Evolutionary conservation across 2,329 filamentous ascomycete species (phyloP), one percentile per base, ranked within the genome.

Genomic region (Claviceps quebecensis): DNA sequence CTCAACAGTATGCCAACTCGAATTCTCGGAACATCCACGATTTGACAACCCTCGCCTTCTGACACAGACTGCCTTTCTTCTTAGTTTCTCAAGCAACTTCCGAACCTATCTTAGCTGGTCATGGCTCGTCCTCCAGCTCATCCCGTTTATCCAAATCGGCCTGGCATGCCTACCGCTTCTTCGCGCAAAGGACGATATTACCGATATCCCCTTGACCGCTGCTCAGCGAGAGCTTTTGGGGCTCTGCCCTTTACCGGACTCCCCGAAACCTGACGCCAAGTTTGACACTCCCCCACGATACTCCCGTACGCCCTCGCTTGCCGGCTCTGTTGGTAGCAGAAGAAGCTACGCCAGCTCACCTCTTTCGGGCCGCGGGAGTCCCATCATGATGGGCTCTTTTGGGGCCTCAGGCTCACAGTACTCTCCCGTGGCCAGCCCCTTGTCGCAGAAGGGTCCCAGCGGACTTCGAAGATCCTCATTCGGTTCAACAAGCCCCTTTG

Each of bases 211-310:
- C 55, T 77, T 98, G 57, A 96, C 91, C 11, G 56, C 63, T 34
- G 62, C 65, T 44, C 93, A 97, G 71, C 85, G 91, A 55, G 77
- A 83, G 56, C 77, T 95, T 14, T 80, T 98, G 49, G 90, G 89
- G 47, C 79, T 98, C 3, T 78, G 84, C 40, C 83, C 87, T 2
- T 79, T 75, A 53, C 74, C 76, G 2, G 68, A 71, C 2, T 72
- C 78, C 2, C 77, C 84, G 0, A 85, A 83, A 0, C 83, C 87
- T 2, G 82, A 84, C 43, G 78, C 78, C 52, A 63, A 61, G 39
- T 94, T 87, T 67, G 81, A 84, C 59, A 96, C 91, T 0, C 91
- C 91, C 4, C 91, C 91, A 2, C 81, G 87, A 60, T 96, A 95
- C 69, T 80, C 84, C 38, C 77, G 87, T 53, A 91, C 86, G 13